phyloP scores from a whole-genome alignment of 345 rosid genomes.

The Iberis pinnata region DNA sequence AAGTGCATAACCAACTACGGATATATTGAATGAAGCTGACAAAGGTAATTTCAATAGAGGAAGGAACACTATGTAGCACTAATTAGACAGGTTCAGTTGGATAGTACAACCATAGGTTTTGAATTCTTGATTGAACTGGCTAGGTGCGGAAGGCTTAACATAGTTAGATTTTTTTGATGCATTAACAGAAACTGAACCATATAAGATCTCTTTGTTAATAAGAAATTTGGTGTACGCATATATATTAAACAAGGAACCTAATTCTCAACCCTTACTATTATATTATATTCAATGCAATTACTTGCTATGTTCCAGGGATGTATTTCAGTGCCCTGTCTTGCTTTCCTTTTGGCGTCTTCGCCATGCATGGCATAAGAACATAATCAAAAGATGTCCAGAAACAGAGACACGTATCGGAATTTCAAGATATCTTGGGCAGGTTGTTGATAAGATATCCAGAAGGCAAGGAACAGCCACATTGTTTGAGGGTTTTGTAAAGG shows the following conservation, averaged over 20 bases:
- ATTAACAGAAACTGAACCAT: too few relatives aligned
- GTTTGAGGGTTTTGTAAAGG: constrained; percentile 57
- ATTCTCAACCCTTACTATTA: not conserved
- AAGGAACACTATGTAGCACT: too few relatives aligned
- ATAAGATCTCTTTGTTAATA: constrained; percentile 3
- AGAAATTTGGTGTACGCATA: not conserved
- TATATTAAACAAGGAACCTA: not conserved
- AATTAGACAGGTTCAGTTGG: too few relatives aligned
- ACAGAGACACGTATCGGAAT: constrained; percentile 50
- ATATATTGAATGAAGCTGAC: too few relatives aligned
- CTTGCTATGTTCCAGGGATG: constrained; percentile 61
- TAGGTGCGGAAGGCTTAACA: too few relatives aligned
- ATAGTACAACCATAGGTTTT: too few relatives aligned
- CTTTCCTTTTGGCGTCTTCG: constrained; percentile 83
- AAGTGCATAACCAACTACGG: too few relatives aligned
- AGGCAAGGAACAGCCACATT: constrained; percentile 41
- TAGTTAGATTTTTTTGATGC: too few relatives aligned
- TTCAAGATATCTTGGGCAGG: constrained; percentile 52
- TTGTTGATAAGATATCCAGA: constrained; percentile 57
- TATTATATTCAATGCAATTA: constrained; percentile 1
- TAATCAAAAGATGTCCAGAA: constrained; percentile 67
- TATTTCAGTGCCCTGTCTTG: constrained; percentile 79
- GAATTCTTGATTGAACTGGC: too few relatives aligned
- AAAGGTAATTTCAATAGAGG: too few relatives aligned
- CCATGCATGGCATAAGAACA: constrained; percentile 84